These are phyloP conservation scores for Asterella californica DNA, from an alignment of 225 moss, liverwort and hornwort genomes.

Conservation along the genomic window DNA sequence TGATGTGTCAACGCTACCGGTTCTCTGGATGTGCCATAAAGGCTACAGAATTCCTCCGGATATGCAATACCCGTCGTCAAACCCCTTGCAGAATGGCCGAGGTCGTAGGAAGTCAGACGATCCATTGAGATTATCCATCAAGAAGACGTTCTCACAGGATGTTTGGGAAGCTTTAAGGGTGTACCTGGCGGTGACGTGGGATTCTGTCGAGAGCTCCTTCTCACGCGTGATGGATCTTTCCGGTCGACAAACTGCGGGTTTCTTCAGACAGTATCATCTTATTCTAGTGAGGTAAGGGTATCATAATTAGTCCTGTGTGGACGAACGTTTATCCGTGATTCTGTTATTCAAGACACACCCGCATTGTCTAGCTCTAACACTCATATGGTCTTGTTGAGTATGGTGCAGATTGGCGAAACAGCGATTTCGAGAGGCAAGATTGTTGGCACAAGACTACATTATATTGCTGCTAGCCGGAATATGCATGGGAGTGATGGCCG, in stretches of 20 bases:
- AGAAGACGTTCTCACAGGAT: conserved; percentile 53
- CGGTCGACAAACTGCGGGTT: conserved; percentile 69
- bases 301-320: background rate
- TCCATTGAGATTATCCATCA: conserved; percentile 21
- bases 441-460: conserved; percentile 77
- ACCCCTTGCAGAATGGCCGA: conserved; percentile 20
- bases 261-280: conserved; percentile 56
- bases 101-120: conserved; percentile 13
- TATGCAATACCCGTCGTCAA: conserved; percentile 42
- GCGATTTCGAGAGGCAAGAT: conserved; percentile 72
- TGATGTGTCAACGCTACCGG: conserved; percentile 65
- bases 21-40: conserved; percentile 85
- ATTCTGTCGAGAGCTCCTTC: conserved; percentile 47
- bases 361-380: background rate
- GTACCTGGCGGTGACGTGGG: conserved; percentile 53
- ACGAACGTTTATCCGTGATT: background rate
- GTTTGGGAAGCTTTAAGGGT: conserved; percentile 64
- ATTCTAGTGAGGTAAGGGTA: conserved; percentile 57
- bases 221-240: conserved; percentile 57
- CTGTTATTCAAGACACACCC: background rate
- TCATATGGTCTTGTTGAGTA: background rate
- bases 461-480: conserved; percentile 85
- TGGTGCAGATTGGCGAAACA: conserved; percentile 68
- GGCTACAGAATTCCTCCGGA: conserved; percentile 73
- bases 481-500: conserved; percentile 61